These are phyloP conservation scores for Calycina herbarum DNA, from an alignment of 2,329 filamentous ascomycete species.

Conservation along the genomic window DNA sequence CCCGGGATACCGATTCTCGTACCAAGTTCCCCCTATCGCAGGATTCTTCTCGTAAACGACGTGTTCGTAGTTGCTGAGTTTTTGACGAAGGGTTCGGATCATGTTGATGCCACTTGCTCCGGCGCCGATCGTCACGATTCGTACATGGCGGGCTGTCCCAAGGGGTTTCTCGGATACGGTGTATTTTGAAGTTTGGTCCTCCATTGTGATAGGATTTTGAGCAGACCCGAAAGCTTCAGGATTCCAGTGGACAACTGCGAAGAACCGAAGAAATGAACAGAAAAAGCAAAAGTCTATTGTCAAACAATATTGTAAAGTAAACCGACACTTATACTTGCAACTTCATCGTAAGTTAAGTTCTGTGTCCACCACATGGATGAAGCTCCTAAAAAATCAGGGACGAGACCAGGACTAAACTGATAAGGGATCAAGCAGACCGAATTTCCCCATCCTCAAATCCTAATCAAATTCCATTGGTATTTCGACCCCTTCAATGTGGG, in stretches of 20 bases:
- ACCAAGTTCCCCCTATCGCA: conserved; percentile 58
- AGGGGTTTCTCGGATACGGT: conserved; percentile 16
- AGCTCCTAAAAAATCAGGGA: neutral
- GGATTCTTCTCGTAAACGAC: conserved; percentile 58
- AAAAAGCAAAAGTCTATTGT: neutral
- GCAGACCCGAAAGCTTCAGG: neutral
- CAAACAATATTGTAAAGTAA: neutral
- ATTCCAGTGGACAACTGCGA: neutral
- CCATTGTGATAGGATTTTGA: neutral
- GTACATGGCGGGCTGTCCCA: conserved; percentile 19
- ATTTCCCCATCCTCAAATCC: neutral
- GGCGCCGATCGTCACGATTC: conserved; percentile 46
- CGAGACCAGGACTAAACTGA: neutral
- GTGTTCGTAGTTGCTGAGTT: conserved; percentile 45
- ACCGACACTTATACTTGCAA: neutral
- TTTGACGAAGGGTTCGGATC: conserved; percentile 48
- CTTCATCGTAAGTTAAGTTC: neutral
- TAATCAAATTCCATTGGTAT: neutral
- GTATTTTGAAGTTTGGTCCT: conserved; percentile 9
- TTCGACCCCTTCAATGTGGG: neutral
- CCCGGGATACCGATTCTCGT: conserved; percentile 59
- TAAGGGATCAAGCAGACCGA: neutral
- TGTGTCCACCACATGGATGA: neutral
- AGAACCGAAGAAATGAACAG: neutral
- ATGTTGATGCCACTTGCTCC: conserved; percentile 48